Evolutionary conservation across 805 yeast genomes (phyloP), one percentile per base, ranked within the genome.

Genomic region (Ogataea pilisensis): DNA sequence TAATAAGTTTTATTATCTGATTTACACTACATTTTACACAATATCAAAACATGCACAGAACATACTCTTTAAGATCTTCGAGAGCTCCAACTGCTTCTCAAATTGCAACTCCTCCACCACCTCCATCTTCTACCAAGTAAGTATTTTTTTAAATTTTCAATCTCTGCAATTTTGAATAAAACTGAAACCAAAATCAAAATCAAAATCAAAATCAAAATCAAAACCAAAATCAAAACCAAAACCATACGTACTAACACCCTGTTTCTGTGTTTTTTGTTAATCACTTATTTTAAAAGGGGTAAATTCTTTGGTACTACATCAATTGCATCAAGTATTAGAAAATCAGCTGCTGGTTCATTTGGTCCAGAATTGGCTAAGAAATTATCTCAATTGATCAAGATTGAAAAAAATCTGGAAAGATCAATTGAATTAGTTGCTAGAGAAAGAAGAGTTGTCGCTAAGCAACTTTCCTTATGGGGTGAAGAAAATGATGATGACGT

Each of bases 401-500:
- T 89, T 76, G 99, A 91, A 74, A 93, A 93, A 78, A 85, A 86
- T 66, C 85, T 91, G 50, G 83, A 90, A 85, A 83, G 96, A 68
- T 81, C 95, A 48, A 76, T 93, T 59, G 98, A 93, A 73, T 75
- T 87, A 51, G 90, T 88, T 45, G 88, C 97, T 54, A 79, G 85
- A 58, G 98, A 93, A 75, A 82, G 97, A 66, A 82, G 90, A 65
- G 90, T 85, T 59, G 96, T 90, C 54, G 99, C 98, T 57, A 90
- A 89, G 75, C 98, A 91, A 74, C 78, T 91, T 65, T 89, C 97
- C 27, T 66, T 83, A 54, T 91, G 99, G 99, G 99, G 99, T 72
- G 96, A 86, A 66, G 95, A 85, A 63, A 89, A 90, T 63, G 98
- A 91, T 64, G 98, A 91, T 60, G 99, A 91, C 60, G 95, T 91